A percentile compares a stretch with the other conserved stretches of the same genome.
Conservation (phyloP, 805 yeast species). For the Torulaspora franciscae region DNA sequence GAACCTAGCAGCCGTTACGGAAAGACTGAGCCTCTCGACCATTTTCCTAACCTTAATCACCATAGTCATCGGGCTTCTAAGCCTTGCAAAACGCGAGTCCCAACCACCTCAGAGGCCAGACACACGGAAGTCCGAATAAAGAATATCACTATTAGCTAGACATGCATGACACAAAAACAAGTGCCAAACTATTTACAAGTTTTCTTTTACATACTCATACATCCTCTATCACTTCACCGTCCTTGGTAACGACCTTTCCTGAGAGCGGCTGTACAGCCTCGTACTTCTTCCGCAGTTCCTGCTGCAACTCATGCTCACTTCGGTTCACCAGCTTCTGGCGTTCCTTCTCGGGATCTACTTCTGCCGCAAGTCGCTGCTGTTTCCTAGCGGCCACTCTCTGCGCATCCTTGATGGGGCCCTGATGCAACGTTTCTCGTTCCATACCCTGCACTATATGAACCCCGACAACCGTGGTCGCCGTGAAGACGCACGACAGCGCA, state of each 20-base stretch:
- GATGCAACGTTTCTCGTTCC: conserved; percentile 68
- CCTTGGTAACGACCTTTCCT: conserved; percentile 45
- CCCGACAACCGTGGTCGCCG: conserved; percentile 57
- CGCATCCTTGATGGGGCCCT: conserved; percentile 84
- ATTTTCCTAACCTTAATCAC: background rate
- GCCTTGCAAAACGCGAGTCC: background rate
- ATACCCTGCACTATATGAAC: conserved; percentile 65
- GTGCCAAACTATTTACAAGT: background rate
- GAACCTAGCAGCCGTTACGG: background rate
- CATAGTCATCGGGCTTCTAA: background rate
- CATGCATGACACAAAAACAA: background rate
- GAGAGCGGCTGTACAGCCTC: conserved; percentile 60
- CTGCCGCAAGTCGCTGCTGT: conserved; percentile 24
- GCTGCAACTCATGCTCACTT: conserved; percentile 62
- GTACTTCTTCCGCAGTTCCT: conserved; percentile 51
- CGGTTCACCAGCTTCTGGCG: conserved; percentile 50
- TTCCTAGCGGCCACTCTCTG: conserved; percentile 49
- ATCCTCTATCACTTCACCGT: conserved; percentile 27
- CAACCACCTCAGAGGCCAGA: background rate
- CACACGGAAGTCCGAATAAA: background rate
- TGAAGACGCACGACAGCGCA: conserved; percentile 50
- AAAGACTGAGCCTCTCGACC: background rate
- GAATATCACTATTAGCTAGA: background rate
- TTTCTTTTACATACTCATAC: background rate
- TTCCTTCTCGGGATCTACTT: conserved; percentile 36